Base-by-base conservation (phyloP, 257 asterid species). In the Capsicum baccatum region DNA sequence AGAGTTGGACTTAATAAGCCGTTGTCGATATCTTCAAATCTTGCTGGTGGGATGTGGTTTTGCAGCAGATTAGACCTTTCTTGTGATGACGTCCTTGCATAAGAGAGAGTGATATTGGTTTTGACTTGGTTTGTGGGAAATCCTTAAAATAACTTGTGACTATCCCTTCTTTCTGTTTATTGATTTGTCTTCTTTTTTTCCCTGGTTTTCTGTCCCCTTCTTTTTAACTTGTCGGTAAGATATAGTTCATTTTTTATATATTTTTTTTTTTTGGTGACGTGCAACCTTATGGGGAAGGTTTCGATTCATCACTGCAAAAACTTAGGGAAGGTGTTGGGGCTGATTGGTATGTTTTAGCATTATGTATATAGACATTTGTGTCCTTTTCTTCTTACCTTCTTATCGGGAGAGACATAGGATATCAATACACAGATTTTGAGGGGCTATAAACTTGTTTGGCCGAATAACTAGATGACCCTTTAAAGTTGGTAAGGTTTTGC, bases 91-190 rank as follows among this genome's bases (percentile, higher is more conserved):
- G 16, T 68, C 52, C 13, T 35, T 37, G 52, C 76, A 15, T n/a
- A 68, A 9, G 37, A 37, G 48, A 68, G 76, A 37, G 8, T 68
- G 52, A 68, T 68, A 68, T 68, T 37, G 14, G 76, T 68, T 68
- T 44, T 37, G 57, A 71, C 57, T 9, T n/a, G 6, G 44, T 39
- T 39, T 4, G 44, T 39, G 44, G 44, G 44, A 39, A 39, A 39
- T 39, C 39, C 11, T 74, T 50, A 33, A 50, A 19, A 50, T 74
- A 13, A 74, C 62, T 74, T 50, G 71, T 26, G 81, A 19, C 80
- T 21, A 19, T 74, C 81, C 69, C 62, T 74, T 60, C 81, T 50
- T 19, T 50, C 26, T 50, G 37, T 74, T 64, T 74, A 50, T 74
- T 74, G 11, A 50, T 50, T 33, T 52, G 81, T 48, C 81, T 50